These are phyloP conservation scores for Emericellopsis terricola DNA, from an alignment of 495 filamentous ascomycete genomes.

Conservation along the genomic window DNA sequence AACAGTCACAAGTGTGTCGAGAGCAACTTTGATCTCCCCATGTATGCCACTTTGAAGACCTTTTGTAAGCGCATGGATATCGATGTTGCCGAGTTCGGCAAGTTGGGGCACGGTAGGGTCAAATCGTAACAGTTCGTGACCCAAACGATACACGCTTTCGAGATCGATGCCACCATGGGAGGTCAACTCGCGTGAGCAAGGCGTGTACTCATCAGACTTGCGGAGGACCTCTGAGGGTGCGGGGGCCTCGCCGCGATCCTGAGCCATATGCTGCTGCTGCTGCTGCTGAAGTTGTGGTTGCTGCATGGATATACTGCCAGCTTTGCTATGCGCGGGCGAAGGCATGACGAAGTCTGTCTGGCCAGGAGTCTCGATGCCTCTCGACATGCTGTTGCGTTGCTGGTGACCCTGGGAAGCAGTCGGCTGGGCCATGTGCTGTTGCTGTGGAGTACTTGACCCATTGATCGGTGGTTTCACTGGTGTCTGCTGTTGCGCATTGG, in stretches of 20 bases:
- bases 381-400: constrained; percentile 20
- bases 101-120: constrained; percentile 58
- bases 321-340: constrained; percentile 21
- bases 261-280: no score
- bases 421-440: constrained; percentile 19
- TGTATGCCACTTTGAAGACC: constrained; percentile 85
- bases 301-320: constrained; percentile 13
- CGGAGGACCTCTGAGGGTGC: constrained; percentile 12
- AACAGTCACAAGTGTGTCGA: constrained; percentile 65
- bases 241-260: constrained; percentile 7
- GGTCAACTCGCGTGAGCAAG: constrained; percentile 39
- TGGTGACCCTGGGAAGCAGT: constrained; percentile 13
- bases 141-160: constrained; percentile 38
- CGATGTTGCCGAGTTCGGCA: constrained; percentile 69
- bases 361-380: constrained; percentile 20
- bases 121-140: constrained; percentile 39
- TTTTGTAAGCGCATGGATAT: constrained; percentile 81
- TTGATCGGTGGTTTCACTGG: constrained; percentile 15
- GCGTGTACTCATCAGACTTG: constrained; percentile 31
- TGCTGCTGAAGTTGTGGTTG: not conserved
- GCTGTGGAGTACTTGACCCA: constrained; percentile 31
- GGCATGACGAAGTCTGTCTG: constrained; percentile 20
- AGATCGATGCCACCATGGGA: constrained; percentile 49
- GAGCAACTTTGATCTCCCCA: constrained; percentile 67
- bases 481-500: constrained; percentile 3